Conservation (phyloP, 2,329 filamentous ascomycete species). For the Monosporascus ibericus region DNA sequence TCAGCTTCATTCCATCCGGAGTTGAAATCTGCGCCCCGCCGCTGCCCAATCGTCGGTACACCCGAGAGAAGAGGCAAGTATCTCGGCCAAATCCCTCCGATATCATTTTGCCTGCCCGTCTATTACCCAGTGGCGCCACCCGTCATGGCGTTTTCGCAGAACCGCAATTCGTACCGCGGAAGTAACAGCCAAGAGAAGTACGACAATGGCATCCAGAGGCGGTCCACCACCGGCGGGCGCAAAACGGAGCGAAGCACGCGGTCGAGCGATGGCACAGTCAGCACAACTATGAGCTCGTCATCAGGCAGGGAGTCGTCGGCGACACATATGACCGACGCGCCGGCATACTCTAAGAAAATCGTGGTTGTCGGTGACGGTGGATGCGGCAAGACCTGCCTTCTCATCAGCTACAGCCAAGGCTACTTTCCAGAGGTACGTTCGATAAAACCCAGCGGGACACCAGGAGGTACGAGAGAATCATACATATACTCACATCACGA, state of each 20-base stretch:
- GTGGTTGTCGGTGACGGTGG: conserved; percentile 97
- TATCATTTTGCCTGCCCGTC: not conserved
- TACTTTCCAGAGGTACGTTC: conserved; percentile 90
- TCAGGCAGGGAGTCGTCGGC: conserved; percentile 70
- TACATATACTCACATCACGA: conserved; percentile 2
- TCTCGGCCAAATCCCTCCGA: not conserved
- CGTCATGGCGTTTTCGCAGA: conserved; percentile 46
- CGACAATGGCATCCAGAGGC: conserved; percentile 32
- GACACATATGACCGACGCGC: conserved; percentile 84
- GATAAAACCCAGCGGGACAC: too few relatives aligned
- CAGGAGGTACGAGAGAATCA: not conserved
- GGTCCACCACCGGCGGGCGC: conserved; percentile 31
- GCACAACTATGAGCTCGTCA: conserved; percentile 72
- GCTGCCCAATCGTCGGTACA: too few relatives aligned
- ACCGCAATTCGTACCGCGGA: conserved; percentile 48
- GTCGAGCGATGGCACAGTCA: conserved; percentile 85
- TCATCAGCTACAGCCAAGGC: conserved; percentile 98
- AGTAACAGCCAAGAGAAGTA: conserved; percentile 30
- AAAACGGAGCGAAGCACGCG: conserved; percentile 50
- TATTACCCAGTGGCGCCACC: conserved; percentile 1
- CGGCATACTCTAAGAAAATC: conserved; percentile 97
- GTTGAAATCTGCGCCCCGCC: not conserved
- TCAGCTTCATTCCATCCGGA: conserved; percentile 21
- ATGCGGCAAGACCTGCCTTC: conserved; percentile 95
- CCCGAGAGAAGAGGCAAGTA: too few relatives aligned